Evolutionary conservation across 2,329 filamentous ascomycete genomes (phyloP).

Genomic region (Gliomastix tumulicola): DNA sequence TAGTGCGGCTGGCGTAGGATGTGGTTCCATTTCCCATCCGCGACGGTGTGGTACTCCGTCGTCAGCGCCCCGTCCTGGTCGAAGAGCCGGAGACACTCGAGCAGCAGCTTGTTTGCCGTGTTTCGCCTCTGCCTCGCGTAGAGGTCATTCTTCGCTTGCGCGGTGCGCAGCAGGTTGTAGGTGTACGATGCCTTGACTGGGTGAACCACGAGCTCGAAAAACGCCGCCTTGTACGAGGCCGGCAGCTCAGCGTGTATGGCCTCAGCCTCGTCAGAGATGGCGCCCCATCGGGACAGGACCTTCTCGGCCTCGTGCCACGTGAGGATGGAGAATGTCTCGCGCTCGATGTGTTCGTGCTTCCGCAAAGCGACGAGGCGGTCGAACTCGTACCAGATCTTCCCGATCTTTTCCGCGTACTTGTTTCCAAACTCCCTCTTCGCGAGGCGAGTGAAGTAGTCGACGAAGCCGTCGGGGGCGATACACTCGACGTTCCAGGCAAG

Average conservation of each 20-base stretch:
- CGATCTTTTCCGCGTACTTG: conserved; percentile 1
- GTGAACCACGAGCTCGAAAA: conserved; percentile 51
- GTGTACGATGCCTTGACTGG: conserved; percentile 46
- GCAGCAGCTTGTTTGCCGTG: conserved; percentile 27
- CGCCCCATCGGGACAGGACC: conserved; percentile 42
- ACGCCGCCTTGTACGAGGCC: conserved; percentile 32
- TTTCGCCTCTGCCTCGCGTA: conserved; percentile 38
- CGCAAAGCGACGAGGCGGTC: conserved; percentile 23
- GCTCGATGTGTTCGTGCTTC: conserved; percentile 24
- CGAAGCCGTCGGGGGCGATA: conserved; percentile 25
- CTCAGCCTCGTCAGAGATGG: conserved; percentile 34
- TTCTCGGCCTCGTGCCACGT: conserved; percentile 52
- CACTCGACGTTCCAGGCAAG: conserved; percentile 43
- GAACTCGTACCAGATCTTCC: conserved; percentile 31
- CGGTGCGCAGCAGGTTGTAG: conserved; percentile 35
- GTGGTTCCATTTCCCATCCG: conserved; percentile 48
- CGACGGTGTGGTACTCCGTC: conserved; percentile 35
- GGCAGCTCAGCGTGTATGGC: conserved; percentile 34
- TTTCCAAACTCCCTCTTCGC: conserved; percentile 37
- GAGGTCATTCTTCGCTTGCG: conserved; percentile 29
- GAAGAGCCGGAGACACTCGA: conserved; percentile 27
- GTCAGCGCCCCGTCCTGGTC: conserved; percentile 33
- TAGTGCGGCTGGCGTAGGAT: conserved; percentile 43
- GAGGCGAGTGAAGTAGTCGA: conserved; percentile 36
- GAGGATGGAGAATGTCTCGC: conserved; percentile 33